Conservation (phyloP, 768 basidiomycete genomes). For the Calocera viscosa region DNA sequence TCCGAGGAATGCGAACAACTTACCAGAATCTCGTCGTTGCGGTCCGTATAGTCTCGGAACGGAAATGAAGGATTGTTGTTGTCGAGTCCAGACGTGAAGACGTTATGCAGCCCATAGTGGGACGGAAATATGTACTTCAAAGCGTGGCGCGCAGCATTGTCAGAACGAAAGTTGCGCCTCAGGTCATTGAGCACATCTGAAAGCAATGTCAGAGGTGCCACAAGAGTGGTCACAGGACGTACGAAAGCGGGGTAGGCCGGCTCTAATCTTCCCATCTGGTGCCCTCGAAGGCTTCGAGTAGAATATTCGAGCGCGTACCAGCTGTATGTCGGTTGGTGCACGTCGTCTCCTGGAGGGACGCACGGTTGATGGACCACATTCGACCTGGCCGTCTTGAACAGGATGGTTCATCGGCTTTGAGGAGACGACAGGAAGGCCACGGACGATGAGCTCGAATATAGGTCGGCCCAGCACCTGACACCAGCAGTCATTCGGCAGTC, state of each 20-base stretch:
- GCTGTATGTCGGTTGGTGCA: constrained; percentile 37
- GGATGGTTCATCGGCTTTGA: not conserved
- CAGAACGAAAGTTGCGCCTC: constrained; percentile 23
- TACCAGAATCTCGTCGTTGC: constrained; percentile 62
- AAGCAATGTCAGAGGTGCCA: constrained; percentile 39
- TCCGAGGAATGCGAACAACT: not conserved
- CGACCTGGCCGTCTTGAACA: not conserved
- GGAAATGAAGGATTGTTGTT: constrained; percentile 21
- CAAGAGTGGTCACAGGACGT: constrained; percentile 18
- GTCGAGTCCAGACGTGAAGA: constrained; percentile 33
- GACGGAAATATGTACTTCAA: constrained; percentile 78
- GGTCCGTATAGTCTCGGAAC: constrained; percentile 44
- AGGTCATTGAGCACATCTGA: constrained; percentile 20
- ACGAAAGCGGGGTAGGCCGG: constrained; percentile 64
- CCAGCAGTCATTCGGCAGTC: constrained; percentile 70
- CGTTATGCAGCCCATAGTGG: constrained; percentile 54
- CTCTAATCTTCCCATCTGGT: constrained; percentile 41
- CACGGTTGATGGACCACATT: constrained; percentile 22
- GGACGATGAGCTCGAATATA: constrained; percentile 34
- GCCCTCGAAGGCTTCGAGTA: constrained; percentile 45
- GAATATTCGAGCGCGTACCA: constrained; percentile 49
- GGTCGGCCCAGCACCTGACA: constrained; percentile 73
- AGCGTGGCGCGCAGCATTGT: constrained; percentile 46
- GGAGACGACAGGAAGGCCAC: constrained; percentile 10
- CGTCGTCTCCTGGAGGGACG: constrained; percentile 23